Evolutionary conservation across 768 basidiomycete genomes (phyloP), one percentile per base, ranked within the genome.

Genomic region (Suillus clintonianus): DNA sequence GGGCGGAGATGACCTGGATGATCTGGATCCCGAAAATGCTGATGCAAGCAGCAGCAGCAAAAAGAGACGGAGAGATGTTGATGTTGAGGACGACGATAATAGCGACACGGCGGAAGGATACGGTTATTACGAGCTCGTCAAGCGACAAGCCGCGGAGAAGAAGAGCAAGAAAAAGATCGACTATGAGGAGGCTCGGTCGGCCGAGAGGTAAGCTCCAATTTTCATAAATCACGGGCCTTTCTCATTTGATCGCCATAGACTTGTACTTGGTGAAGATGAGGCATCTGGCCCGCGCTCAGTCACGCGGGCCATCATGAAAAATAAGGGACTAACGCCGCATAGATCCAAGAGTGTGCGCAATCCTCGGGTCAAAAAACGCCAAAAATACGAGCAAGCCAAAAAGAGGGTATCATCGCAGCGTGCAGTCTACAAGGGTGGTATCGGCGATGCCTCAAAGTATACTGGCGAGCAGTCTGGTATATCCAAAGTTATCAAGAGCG

Each of bases 281-380:
- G 62, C 70, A n/a, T 76, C 76, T 15, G 96, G 97, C 6, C 97
- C 95, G 45, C 91, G 97, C 30, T 87, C 90, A 9, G 85, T 97
- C 65, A 95, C 94, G 8, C 87, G 94, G 13, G 89, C 94, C 7
- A 99, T 99, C 70, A 82, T 98, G 69, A 88, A 90, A 71, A 99
- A 99, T 84, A 91, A 88, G 71, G 97, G 97, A 62, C 87, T 99
- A 59, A 98, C 96, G 17, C 96, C 97, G 5, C 88, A 83, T 65
- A 87, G 97, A 62, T 81, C 91, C 48, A 98, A 99, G 79, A 83
- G 85, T 61, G 93, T 94, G 42, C 93, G 96, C 68, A 99, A 99
- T 79, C 96, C 97, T 47, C 88, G 97, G 65, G 95, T 99, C 77
- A 99, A 98, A 86, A 99, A 99, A 77, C 86, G 94, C 39, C 85